Evolutionary conservation across 2,329 filamentous ascomycete species (phyloP).

Genomic region (Alternaria tenuissima): DNA sequence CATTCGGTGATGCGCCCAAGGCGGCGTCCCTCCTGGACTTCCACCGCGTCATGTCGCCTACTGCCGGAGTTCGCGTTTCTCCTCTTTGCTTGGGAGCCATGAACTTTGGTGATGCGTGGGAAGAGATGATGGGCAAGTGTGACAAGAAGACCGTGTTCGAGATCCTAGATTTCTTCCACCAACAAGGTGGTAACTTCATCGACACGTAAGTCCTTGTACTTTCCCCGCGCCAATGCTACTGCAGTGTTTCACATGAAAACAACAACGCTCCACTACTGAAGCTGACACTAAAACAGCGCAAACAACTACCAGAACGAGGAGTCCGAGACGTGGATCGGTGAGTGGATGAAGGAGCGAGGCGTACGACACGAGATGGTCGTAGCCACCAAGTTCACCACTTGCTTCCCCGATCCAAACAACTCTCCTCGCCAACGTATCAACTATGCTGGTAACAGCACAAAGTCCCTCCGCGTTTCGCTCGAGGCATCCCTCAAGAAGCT

Average conservation of each 20-base stretch:
- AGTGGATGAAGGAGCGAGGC: constrained; percentile 58
- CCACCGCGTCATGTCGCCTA: constrained; percentile 61
- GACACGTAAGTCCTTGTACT: constrained; percentile 52
- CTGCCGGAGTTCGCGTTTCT: constrained; percentile 61
- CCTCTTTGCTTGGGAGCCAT: constrained; percentile 64
- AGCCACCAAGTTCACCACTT: constrained; percentile 62
- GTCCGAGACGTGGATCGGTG: constrained; percentile 59
- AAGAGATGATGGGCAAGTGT: constrained; percentile 52
- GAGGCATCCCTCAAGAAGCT: constrained; percentile 53
- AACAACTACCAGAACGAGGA: constrained; percentile 60
- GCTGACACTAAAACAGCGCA: constrained; percentile 41
- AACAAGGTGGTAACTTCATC: constrained; percentile 61
- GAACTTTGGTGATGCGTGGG: constrained; percentile 64
- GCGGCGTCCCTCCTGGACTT: constrained; percentile 57
- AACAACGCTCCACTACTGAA: neutral
- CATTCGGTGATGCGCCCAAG: constrained; percentile 36
- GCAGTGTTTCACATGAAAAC: neutral
- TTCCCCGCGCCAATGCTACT: neutral
- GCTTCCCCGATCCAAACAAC: constrained; percentile 34
- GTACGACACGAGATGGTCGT: constrained; percentile 62
- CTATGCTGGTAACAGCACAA: constrained; percentile 53
- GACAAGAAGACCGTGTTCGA: constrained; percentile 56
- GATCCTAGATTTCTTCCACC: constrained; percentile 59
- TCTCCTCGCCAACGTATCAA: constrained; percentile 49
- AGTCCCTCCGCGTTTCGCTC: constrained; percentile 50